Evolutionary conservation across 192 early-diverging fungal genomes (phyloP).

Genomic region (Coemansia sp.): DNA sequence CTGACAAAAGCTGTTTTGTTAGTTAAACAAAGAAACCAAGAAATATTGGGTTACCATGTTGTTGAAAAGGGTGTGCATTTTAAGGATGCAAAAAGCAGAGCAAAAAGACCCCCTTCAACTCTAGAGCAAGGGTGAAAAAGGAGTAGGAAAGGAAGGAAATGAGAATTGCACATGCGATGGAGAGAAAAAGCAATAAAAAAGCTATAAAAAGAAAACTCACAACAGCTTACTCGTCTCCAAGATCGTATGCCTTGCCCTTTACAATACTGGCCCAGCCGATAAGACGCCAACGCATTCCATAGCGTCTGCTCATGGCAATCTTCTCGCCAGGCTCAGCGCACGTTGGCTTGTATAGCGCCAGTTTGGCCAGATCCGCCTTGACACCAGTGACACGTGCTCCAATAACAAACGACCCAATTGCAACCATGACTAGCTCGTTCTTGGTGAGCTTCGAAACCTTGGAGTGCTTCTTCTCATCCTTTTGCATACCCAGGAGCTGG

Average conservation of each 20-base stretch:
- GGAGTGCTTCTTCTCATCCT: conserved; percentile 97
- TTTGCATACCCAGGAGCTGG: conserved; percentile 94
- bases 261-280: conserved; percentile 99
- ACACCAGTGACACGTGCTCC: conserved; percentile 94
- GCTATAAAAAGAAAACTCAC: not conserved
- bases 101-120: too few species aligned
- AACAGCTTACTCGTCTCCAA: not conserved
- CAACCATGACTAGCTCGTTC: conserved; percentile 92
- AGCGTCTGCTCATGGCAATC: conserved; percentile 92
- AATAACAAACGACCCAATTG: conserved; percentile 93
- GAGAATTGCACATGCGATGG: conserved; percentile 5
- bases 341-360: conserved; percentile 83
- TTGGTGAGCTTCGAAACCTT: conserved; percentile 93
- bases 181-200: not conserved
- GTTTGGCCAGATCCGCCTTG: conserved; percentile 93
- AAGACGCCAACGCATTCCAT: conserved; percentile 97
- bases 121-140: too few species aligned
- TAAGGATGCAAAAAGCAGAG: too few species aligned
- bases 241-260: conserved; percentile 59
- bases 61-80: too few species aligned
- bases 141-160: not conserved
- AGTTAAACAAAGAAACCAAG: too few species aligned
- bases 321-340: conserved; percentile 97
- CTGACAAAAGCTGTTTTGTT: too few species aligned
- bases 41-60: too few species aligned